Base-by-base conservation (phyloP, 2,329 filamentous ascomycete species). In the Ceratocystis variospora region DNA sequence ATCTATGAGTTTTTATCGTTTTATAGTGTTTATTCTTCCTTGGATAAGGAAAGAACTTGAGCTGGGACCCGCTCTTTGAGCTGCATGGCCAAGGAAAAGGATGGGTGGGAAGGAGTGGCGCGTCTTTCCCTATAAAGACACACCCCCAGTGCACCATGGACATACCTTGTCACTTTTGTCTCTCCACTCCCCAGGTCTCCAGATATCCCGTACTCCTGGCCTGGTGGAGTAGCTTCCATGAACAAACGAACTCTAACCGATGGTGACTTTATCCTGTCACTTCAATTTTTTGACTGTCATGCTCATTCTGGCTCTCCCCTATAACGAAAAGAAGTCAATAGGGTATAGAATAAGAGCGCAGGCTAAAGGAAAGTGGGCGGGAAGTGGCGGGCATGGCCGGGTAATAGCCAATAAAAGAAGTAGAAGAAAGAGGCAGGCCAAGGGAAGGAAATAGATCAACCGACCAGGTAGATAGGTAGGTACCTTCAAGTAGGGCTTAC, bases 31-130 rank as follows among this genome's bases (percentile, higher is more conserved):
- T 25, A 5, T 53, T 53, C 22, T 53, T 19, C 8, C 19, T 48
- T 48, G 17, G n/a, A 4, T 25, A 19, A 22, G 25, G 48, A 53
- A 53, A 53, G 48, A 53, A 53, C 53, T 59, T 59, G 28, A 8
- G 12, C 33, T 59, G 28, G 53, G 53, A 59, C 53, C 53, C 53
- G 53, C 53, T 25, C 25, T 17, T 7, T 33, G 25, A 25, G 31
- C 53, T 33, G 53, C 53, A 57, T 33, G 53, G 53, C 53, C 53
- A 57, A 57, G 53, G 10, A 41, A 57, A n/a, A 59, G 53, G 53
- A 37, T 59, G 22, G 28, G 8, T 59, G 53, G 53, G 53, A 59
- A 59, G 53, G 53, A 59, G 53, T n/a, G 53, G 53, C 53, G 53
- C 53, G 53, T 17, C 12, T 31, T 31, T 31, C 33, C 8, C 33